Evolutionary conservation across 805 yeast species (phyloP), one percentile per base, ranked within the genome.

Genomic region (Yamadazyma paraphyllophila): DNA sequence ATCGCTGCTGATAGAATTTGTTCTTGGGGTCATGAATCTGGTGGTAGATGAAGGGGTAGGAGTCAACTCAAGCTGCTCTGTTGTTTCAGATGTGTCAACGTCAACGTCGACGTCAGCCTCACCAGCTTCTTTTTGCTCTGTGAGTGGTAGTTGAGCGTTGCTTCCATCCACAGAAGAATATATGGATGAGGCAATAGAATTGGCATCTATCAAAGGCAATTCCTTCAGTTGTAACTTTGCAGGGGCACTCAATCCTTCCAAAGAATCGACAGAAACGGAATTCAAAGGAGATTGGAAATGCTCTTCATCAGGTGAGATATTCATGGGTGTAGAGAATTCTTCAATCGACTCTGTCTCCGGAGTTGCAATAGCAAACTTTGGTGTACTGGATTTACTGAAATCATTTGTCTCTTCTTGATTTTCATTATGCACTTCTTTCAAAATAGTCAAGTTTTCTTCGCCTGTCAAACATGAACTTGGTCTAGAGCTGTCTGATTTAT

Each of bases 291-390:
- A 4, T 6, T 6, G 24, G 24, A 20, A 20, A 6, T 15, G 7
- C 3, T 13, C 14, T 10, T 15, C n/a, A 7, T 13, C 36, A 26
- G 40, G 42, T 3, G 36, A 26, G 7, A 16, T 26, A 36, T 26
- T 37, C 16, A 32, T 10, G 11, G 47, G 47, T 35, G 44, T 44
- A 4, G 41, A 44, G 14, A 44, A 44, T 16, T 34, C 47, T 29
- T 44, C 47, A 11, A 24, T 20, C 1, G 40, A 29, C 6, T 16
- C 32, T 11, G 39, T 20, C 26, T 44, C 47, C 2, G 47, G 47
- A 8, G 47, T 44, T 25, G n/a, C 15, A 13, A 40, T 24, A 25
- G 39, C 14, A 6, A 32, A 5, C 14, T 29, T 27, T n/a, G 34
- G 20, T 10, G 29, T 25, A 25, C 24, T 15, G 12, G 33, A 30